Evolutionary conservation across 495 filamentous ascomycete species (phyloP).

Genomic region (Astrocystis sublimbata): DNA sequence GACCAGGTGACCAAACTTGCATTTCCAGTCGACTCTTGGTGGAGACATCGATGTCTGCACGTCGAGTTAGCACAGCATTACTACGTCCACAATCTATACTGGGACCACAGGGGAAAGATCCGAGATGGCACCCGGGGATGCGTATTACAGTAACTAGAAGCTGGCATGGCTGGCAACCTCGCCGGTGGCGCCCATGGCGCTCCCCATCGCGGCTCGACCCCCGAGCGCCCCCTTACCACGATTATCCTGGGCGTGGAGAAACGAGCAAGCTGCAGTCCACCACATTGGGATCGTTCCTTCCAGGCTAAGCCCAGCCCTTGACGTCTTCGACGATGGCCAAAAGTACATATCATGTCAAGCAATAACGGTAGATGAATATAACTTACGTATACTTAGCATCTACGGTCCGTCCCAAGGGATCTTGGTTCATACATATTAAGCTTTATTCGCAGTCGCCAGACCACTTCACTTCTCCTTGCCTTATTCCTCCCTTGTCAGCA

Average conservation of each 20-base stretch:
- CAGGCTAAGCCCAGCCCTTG: slow-evolving; percentile 19
- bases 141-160: slow-evolving; percentile 7
- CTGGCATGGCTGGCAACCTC: slow-evolving; percentile 10
- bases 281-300: slow-evolving; percentile 14
- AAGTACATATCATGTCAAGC: slow-evolving; percentile 13
- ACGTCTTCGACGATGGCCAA: slow-evolving; percentile 15
- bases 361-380: slow-evolving; percentile 1
- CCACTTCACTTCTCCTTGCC: not conserved
- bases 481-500: slow-evolving; percentile 15
- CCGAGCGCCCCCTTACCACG: slow-evolving; percentile 11
- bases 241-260: slow-evolving; percentile 12
- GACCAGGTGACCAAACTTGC: slow-evolving; percentile 17
- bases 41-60: slow-evolving; percentile 7
- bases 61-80: slow-evolving; percentile 12
- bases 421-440: slow-evolving; percentile 11
- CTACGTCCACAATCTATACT: slow-evolving; percentile 14
- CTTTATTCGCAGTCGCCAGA: slow-evolving; percentile 13
- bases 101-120: slow-evolving; percentile 11
- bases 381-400: slow-evolving; percentile 16
- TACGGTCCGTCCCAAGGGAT: not conserved
- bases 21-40: slow-evolving; percentile 10
- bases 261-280: slow-evolving; percentile 16
- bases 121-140: slow-evolving; percentile 13
- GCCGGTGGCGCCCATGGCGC: slow-evolving; percentile 15
- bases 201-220: slow-evolving; percentile 15